Conservation (phyloP, 345 rosid species). For the Arabidopsis suecica region DNA sequence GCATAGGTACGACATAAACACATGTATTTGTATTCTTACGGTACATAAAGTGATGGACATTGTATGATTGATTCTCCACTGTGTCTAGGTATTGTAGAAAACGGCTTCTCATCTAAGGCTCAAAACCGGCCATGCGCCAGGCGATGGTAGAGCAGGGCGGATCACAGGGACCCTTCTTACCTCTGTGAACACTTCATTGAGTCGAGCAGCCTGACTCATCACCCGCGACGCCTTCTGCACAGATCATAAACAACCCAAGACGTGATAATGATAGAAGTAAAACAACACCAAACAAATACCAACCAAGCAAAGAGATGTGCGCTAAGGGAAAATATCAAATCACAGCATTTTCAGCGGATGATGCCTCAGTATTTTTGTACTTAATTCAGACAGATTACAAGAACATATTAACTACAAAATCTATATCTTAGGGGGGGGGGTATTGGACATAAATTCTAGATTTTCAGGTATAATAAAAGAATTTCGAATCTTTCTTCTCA, state of each 20-base stretch:
- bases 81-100: background rate
- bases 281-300: background rate
- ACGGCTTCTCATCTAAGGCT: slow-evolving; percentile 41
- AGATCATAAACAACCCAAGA: slow-evolving; percentile 35
- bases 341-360: background rate
- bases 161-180: slow-evolving; percentile 81
- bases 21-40: background rate
- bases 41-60: slow-evolving; percentile 22
- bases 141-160: slow-evolving; percentile 63
- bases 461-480: too few species aligned
- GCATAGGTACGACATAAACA: slow-evolving; percentile 22
- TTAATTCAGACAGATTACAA: background rate
- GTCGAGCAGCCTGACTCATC: slow-evolving; percentile 80
- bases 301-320: background rate
- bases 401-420: background rate
- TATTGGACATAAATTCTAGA: too few species aligned
- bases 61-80: slow-evolving; percentile 19
- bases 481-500: too few species aligned
- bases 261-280: slow-evolving; percentile 20
- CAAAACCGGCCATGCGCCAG: slow-evolving; percentile 75
- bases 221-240: slow-evolving; percentile 42
- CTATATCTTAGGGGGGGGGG: background rate
- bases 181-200: slow-evolving; percentile 86
- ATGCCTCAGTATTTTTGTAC: background rate
- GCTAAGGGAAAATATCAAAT: slow-evolving; percentile 6